phyloP scores from a whole-genome alignment of 176 grass and related monocot genomes.

The Rhynchospora pubera region DNA sequence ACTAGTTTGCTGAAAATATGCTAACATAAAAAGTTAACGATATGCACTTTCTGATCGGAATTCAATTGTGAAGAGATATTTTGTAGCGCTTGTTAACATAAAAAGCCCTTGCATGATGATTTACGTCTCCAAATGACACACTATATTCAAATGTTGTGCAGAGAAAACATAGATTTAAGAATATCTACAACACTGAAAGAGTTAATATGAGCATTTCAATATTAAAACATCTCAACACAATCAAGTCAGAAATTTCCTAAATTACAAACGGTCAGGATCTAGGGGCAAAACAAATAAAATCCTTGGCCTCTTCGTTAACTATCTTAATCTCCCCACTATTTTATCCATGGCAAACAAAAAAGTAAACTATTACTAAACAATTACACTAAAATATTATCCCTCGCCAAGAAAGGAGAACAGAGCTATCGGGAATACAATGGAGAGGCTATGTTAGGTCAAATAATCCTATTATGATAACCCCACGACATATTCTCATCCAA shows the following conservation, averaged over 20 bases:
- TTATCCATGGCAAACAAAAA: not conserved
- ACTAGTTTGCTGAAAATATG: no score
- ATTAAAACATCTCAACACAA: not conserved
- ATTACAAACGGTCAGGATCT: slow-evolving; percentile 8
- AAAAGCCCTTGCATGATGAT: no score
- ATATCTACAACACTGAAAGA: not conserved
- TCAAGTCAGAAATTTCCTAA: not conserved
- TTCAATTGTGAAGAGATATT: no score
- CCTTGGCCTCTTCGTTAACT: not conserved
- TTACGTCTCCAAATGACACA: not conserved
- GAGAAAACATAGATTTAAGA: not conserved
- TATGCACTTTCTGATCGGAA: no score
- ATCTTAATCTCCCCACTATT: not conserved
- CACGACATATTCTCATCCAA: not conserved
- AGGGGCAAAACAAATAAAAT: not conserved
- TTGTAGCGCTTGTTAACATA: no score
- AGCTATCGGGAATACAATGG: not conserved
- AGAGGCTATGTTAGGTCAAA: slow-evolving; percentile 17
- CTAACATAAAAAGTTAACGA: no score
- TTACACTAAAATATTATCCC: slow-evolving; percentile 19
- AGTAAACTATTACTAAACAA: slow-evolving; percentile 14
- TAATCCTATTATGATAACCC: slow-evolving; percentile 10
- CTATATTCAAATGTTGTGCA: not conserved
- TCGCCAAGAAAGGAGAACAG: not conserved
- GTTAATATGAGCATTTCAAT: not conserved